A percentile compares a stretch with the other conserved stretches of the same genome.
These are phyloP conservation scores for Prunella vulgaris DNA, from an alignment of 257 asterid genomes.

Conservation along the genomic window DNA sequence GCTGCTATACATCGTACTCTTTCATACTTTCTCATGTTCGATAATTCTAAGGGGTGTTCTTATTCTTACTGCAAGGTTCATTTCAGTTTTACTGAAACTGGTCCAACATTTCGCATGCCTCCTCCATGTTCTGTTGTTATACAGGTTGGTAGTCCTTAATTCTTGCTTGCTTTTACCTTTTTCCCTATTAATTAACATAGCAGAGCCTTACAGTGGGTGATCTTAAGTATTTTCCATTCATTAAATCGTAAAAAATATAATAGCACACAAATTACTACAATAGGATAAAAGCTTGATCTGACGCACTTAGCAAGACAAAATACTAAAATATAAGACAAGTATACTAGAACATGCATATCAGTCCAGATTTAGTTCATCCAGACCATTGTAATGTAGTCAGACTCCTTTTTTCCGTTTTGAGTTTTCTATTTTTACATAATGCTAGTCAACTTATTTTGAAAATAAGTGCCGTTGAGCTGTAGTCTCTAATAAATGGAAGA, in stretches of 20 bases:
- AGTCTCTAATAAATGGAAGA: not conserved
- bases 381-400: not conserved
- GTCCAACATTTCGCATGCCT: slow-evolving; percentile 76
- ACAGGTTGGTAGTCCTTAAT: slow-evolving; percentile 48
- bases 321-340: not conserved
- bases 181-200: not conserved
- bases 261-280: too few relatives aligned
- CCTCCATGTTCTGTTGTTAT: slow-evolving; percentile 88
- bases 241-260: too few relatives aligned
- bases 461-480: not conserved
- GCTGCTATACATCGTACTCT: not conserved
- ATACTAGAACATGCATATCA: not conserved
- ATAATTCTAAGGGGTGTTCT: slow-evolving; percentile 15
- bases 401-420: not conserved
- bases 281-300: too few relatives aligned
- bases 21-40: not conserved
- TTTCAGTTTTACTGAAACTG: slow-evolving; percentile 61
- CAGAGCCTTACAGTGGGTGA: too few relatives aligned
- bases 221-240: not conserved
- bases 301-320: too few relatives aligned
- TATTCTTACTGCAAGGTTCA: slow-evolving; percentile 50
- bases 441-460: not conserved
- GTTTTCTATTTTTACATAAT: not conserved
- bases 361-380: not conserved
- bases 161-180: not conserved